Evolutionary conservation across 202 grass and related monocot species (phyloP).

Genomic region (Panicum hallii): DNA sequence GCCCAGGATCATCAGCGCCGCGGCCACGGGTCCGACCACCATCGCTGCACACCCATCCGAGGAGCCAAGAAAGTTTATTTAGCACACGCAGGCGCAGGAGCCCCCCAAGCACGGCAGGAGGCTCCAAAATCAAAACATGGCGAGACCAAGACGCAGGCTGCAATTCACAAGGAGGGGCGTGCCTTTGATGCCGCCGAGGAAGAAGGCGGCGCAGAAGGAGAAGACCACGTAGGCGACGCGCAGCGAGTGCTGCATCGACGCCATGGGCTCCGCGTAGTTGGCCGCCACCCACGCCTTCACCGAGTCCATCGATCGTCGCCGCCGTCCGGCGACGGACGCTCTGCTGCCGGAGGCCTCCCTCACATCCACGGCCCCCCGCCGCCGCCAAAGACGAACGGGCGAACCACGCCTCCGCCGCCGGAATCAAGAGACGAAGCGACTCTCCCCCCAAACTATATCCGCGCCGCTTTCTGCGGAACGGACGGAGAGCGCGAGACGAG

Average conservation of each 20-base stretch:
- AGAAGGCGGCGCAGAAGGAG: conserved; percentile 86
- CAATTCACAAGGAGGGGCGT: not conserved
- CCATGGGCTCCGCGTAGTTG: conserved; percentile 58
- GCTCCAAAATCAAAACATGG: not conserved
- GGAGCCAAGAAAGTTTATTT: not conserved
- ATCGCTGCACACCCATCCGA: conserved; percentile 55
- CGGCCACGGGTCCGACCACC: conserved; percentile 80
- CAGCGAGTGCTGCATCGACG: conserved; percentile 55
- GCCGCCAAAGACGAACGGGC: not conserved
- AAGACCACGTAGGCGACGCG: conserved; percentile 73
- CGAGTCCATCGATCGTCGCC: conserved; percentile 43
- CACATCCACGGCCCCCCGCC: conserved; percentile 15
- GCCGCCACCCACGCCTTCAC: conserved; percentile 61
- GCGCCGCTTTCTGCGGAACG: not conserved
- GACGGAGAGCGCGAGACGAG: conserved; percentile 51
- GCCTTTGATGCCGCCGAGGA: conserved; percentile 93
- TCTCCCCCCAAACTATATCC: not conserved
- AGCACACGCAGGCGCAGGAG: conserved; percentile 10
- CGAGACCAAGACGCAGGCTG: not conserved
- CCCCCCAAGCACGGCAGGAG: too few relatives aligned
- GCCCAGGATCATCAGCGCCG: conserved; percentile 73
- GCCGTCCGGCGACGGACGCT: not conserved
- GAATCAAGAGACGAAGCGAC: conserved; percentile 23
- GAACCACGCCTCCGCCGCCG: not conserved
- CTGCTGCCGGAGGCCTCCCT: conserved; percentile 15